These are phyloP conservation scores for Penicillium coprophilum DNA, from an alignment of 495 filamentous ascomycete genomes.

Conservation along the genomic window DNA sequence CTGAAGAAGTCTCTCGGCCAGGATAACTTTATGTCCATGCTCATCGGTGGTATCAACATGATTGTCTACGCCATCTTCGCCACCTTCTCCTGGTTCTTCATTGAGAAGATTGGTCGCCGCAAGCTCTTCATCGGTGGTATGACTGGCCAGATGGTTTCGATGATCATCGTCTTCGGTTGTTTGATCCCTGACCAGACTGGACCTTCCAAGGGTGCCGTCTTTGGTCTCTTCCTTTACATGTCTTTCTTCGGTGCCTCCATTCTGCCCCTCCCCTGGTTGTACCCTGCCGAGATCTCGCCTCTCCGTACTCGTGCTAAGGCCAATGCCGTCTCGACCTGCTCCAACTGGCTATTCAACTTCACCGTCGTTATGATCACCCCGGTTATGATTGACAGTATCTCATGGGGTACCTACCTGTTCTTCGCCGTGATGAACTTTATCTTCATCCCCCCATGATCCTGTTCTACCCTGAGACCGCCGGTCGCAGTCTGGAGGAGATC, in stretches of 20 bases:
- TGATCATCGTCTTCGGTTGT: conserved; percentile 74
- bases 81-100: conserved; percentile 82
- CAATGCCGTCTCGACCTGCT: conserved; percentile 72
- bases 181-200: conserved; percentile 57
- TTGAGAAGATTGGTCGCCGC: conserved; percentile 73
- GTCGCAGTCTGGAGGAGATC: conserved; percentile 73
- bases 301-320: conserved; percentile 73
- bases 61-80: conserved; percentile 76
- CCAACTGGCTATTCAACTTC: conserved; percentile 83
- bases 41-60: conserved; percentile 83
- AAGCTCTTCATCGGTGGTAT: conserved; percentile 75
- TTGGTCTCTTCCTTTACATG: conserved; percentile 79
- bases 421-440: conserved; percentile 68
- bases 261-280: conserved; percentile 58
- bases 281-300: conserved; percentile 71
- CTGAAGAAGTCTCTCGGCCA: conserved; percentile 66
- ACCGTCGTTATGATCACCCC: conserved; percentile 79
- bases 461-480: conserved; percentile 73
- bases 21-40: conserved; percentile 61
- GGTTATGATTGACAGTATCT: conserved; percentile 64
- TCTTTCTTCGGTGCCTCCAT: conserved; percentile 74
- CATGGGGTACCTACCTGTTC: conserved; percentile 79
- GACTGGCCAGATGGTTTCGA: conserved; percentile 64
- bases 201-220: conserved; percentile 67
- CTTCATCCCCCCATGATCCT: conserved; percentile 76